phyloP scores from a whole-genome alignment of 1,284 basidiomycete species.

The Limonomyces culmigenus region DNA sequence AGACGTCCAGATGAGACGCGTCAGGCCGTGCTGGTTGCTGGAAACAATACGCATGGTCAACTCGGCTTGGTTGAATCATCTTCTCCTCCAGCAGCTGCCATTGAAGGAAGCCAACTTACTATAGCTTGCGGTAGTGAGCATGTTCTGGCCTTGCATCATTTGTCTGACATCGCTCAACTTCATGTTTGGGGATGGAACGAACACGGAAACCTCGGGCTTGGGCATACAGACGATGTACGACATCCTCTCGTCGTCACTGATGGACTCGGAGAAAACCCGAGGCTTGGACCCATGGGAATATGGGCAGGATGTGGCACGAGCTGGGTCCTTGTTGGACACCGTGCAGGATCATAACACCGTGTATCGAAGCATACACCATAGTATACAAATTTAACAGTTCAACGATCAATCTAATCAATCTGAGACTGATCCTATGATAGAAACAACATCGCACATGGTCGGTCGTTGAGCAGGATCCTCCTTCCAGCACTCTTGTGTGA shows the following conservation, averaged over 20 bases:
- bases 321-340: no score
- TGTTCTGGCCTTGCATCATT: conserved; percentile 4
- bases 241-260: conserved; percentile 33
- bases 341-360: not conserved
- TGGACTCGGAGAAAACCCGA: conserved; percentile 2
- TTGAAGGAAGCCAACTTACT: conserved; percentile 1
- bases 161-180: conserved; percentile 22
- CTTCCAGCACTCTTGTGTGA: not conserved
- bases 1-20: conserved; percentile 7
- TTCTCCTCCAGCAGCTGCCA: conserved; percentile 20
- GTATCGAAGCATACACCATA: not conserved
- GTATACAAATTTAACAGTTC: not conserved
- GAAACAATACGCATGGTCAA: conserved; percentile 56
- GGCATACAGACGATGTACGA: conserved; percentile 33
- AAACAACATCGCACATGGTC: not conserved
- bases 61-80: no score
- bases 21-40: conserved; percentile 29
- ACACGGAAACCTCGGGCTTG: conserved; percentile 76
- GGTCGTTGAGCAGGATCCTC: not conserved
- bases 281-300: conserved; percentile 15
- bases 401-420: no score
- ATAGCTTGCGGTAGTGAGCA: not conserved
- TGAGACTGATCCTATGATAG: not conserved
- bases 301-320: conserved; percentile 68
- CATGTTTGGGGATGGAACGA: conserved; percentile 94